Conservation (phyloP, 345 rosid genomes). For the Bruguiera sexangula region DNA sequence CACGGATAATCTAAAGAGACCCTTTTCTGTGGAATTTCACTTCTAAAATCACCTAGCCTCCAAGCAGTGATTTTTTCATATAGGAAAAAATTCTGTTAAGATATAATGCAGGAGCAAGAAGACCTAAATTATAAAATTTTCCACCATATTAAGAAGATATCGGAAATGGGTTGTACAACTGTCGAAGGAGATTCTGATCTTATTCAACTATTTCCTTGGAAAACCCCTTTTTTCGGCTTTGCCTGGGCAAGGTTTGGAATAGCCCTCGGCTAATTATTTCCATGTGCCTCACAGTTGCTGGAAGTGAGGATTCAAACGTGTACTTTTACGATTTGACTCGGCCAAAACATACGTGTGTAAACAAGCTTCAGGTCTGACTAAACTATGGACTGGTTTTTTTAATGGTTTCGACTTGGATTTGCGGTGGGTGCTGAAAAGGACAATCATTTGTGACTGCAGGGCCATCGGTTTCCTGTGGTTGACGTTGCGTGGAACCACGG, state of each 20-base stretch:
- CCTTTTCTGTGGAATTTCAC: too few species aligned
- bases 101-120: too few species aligned
- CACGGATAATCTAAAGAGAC: too few species aligned
- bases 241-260: too few species aligned
- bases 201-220: too few species aligned
- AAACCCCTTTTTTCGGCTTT: too few species aligned
- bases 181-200: too few species aligned
- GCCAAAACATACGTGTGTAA: conserved; percentile 83
- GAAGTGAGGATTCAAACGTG: conserved; percentile 91
- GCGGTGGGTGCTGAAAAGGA: conserved; percentile 1
- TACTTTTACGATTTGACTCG: conserved; percentile 87
- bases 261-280: not conserved
- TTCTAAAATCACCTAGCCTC: not conserved
- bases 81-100: too few species aligned
- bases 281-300: conserved; percentile 53
- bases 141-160: too few species aligned
- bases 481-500: conserved; percentile 98
- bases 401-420: not conserved
- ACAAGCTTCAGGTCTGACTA: conserved; percentile 81
- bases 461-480: conserved; percentile 84
- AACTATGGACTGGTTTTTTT: not conserved
- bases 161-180: too few species aligned
- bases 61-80: not conserved
- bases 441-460: conserved; percentile 43
- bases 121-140: too few species aligned